Conservation (phyloP, 495 filamentous ascomycete genomes). For the Aspergillus conjunctus region DNA sequence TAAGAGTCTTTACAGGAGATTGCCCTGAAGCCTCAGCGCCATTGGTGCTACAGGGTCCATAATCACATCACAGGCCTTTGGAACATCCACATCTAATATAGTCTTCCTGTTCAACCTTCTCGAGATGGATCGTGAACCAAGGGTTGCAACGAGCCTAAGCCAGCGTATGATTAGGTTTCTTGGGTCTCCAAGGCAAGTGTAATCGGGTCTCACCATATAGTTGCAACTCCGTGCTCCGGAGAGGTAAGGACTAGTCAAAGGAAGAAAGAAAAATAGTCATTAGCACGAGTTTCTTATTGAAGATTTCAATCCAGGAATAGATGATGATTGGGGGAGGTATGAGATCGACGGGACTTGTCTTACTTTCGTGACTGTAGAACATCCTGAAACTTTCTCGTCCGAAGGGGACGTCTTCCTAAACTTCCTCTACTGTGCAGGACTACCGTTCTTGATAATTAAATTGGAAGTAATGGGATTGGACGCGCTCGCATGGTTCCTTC, state of each 20-base stretch:
- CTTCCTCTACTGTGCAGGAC: no score
- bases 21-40: conserved; percentile 89
- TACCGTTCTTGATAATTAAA: no score
- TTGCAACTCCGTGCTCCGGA: conserved; percentile 87
- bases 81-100: conserved; percentile 84
- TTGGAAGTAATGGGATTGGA: no score
- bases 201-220: conserved; percentile 69
- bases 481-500: no score
- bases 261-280: conserved; percentile 4
- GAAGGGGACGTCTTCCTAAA: background rate
- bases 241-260: conserved; percentile 73
- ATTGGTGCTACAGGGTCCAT: conserved; percentile 82
- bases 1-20: conserved; percentile 61
- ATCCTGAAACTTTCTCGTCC: conserved; percentile 48
- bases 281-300: background rate
- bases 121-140: conserved; percentile 72
- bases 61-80: conserved; percentile 84
- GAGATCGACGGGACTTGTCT: conserved; percentile 27
- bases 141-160: conserved; percentile 84
- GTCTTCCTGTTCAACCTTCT: conserved; percentile 81
- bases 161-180: conserved; percentile 10
- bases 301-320: background rate
- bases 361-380: conserved; percentile 95
- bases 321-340: background rate
- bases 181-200: background rate